A percentile compares a stretch with the other conserved stretches of the same genome.
These are phyloP conservation scores for Begonia loranthoides DNA, from an alignment of 306 rosid genomes.

Conservation along the genomic window DNA sequence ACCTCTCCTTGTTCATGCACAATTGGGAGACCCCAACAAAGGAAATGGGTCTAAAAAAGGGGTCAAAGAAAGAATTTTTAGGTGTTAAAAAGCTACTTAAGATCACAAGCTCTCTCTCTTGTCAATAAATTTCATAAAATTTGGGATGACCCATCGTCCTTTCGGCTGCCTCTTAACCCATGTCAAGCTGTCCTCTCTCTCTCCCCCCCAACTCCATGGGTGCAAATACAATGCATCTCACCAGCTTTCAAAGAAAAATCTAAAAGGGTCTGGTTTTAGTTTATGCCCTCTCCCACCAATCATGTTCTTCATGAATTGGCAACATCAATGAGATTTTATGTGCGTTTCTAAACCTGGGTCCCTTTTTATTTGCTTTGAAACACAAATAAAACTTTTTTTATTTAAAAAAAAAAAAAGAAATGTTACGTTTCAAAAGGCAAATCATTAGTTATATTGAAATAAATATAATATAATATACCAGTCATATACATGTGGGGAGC, in stretches of 20 bases:
- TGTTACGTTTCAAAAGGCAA: too few species aligned
- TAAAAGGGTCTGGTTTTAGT: neutral
- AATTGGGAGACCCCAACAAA: slow-evolving; percentile 2
- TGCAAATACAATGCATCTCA: slow-evolving; percentile 60
- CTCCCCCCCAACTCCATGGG: slow-evolving; percentile 41
- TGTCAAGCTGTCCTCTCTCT: slow-evolving; percentile 31
- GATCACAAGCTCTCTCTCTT: neutral
- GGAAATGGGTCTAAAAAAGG: slow-evolving; percentile 1
- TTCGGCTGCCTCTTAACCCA: slow-evolving; percentile 45
- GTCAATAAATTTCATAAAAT: neutral
- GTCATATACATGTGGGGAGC: too few species aligned
- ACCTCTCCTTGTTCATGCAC: slow-evolving; percentile 9
- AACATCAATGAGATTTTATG: slow-evolving; percentile 6
- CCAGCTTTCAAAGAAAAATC: neutral
- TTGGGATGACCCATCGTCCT: slow-evolving; percentile 37
- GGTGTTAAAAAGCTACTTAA: neutral
- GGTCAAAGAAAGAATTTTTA: neutral
- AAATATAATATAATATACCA: too few species aligned
- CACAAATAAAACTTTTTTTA: too few species aligned
- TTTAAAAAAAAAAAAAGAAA: too few species aligned
- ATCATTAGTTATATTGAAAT: too few species aligned
- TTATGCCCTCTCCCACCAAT: neutral
- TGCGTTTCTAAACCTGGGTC: slow-evolving; percentile 9
- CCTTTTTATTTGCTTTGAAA: neutral
- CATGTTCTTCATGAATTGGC: slow-evolving; percentile 10